phyloP scores from a whole-genome alignment of 345 rosid genomes.

The Raphanus raphanistrum region DNA sequence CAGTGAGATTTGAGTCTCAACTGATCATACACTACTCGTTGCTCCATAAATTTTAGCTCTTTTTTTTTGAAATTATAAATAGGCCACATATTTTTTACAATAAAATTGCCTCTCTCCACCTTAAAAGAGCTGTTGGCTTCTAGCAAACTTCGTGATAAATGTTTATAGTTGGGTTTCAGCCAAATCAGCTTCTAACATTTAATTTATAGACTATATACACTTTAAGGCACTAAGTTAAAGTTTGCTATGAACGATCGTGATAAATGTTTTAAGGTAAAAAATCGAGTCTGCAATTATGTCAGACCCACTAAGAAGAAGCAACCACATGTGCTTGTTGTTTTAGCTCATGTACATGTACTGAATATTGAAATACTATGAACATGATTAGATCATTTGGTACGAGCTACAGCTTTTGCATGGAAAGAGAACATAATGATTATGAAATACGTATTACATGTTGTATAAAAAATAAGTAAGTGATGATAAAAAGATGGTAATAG shows the following conservation, averaged over 20 bases:
- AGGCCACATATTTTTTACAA: neutral
- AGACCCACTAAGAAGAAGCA: neutral
- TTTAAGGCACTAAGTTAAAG: neutral
- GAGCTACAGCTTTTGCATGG: slow-evolving; percentile 38
- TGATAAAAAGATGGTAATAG: slow-evolving; percentile 27
- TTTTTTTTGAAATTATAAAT: neutral
- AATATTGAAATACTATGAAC: slow-evolving; percentile 16
- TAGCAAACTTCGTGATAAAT: neutral
- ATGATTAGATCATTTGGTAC: slow-evolving; percentile 27
- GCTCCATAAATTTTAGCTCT: neutral
- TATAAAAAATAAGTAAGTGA: slow-evolving; percentile 2
- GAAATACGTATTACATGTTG: slow-evolving; percentile 36
- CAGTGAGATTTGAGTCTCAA: neutral
- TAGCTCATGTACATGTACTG: slow-evolving; percentile 20
- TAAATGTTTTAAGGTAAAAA: neutral
- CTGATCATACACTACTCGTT: neutral
- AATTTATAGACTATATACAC: neutral
- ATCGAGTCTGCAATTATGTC: neutral
- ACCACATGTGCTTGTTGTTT: neutral
- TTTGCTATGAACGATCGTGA: neutral
- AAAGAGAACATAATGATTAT: slow-evolving; percentile 34
- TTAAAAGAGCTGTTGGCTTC: neutral
- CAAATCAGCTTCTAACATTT: neutral
- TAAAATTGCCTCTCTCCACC: neutral
- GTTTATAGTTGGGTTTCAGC: neutral